Evolutionary conservation across 2,329 filamentous ascomycete genomes (phyloP).

Genomic region (Didymella keratinophila): DNA sequence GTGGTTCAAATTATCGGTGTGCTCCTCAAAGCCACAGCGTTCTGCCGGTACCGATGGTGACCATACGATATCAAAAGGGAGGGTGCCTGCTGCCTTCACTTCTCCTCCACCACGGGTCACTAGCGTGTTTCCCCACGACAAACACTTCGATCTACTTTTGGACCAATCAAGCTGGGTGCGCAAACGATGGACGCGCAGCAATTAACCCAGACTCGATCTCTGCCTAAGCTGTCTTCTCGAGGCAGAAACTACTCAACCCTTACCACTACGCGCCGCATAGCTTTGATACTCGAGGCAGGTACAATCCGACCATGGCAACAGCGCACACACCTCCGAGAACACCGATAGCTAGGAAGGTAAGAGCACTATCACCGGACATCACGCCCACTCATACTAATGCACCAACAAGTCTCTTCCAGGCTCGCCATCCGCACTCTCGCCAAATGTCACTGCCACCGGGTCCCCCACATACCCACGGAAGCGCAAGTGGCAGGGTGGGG

Average conservation of each 20-base stretch:
- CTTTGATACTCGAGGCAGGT: not conserved
- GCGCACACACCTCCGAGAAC: conserved; percentile 7
- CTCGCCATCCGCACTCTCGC: not conserved
- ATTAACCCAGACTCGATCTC: not conserved
- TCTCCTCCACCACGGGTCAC: not conserved
- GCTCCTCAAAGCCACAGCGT: not conserved
- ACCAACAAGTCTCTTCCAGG: conserved; percentile 3
- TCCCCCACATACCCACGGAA: conserved; percentile 14
- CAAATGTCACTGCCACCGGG: not conserved
- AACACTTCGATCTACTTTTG: not conserved
- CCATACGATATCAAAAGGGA: not conserved
- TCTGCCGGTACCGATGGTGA: not conserved
- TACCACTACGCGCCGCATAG: not conserved
- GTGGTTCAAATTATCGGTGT: not conserved
- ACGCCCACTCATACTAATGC: not conserved
- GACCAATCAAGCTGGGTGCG: not conserved
- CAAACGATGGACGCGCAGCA: not conserved
- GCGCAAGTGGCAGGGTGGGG: conserved; percentile 20
- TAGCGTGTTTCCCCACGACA: conserved; percentile 3
- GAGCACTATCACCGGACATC: too few relatives aligned
- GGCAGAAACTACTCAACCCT: not conserved
- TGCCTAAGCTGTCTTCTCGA: not conserved
- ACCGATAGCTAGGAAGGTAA: conserved; percentile 22
- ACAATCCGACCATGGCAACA: conserved; percentile 5
- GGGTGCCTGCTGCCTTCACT: not conserved